Conservation (phyloP, 805 yeast genomes). For the Jamesozyma hellenica region DNA sequence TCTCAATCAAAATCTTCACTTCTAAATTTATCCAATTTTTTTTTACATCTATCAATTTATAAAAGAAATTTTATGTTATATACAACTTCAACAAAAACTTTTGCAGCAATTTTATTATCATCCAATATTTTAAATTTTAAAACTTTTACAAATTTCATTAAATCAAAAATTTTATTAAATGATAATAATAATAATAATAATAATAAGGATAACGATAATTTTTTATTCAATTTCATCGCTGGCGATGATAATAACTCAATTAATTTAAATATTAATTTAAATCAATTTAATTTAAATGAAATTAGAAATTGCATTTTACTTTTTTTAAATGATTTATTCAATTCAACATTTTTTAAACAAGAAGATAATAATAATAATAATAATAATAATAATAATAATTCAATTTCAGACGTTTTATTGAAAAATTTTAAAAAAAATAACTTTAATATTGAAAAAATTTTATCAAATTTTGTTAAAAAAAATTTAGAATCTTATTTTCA, state of each 20-base stretch:
- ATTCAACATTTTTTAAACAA: too few relatives aligned
- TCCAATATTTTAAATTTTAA: constrained; percentile 35
- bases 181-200: not conserved
- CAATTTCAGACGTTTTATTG: constrained; percentile 12
- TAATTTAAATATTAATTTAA: constrained; percentile 1
- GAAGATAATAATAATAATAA: constrained; percentile 3
- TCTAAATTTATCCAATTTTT: constrained; percentile 34
- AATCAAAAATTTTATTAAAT: not conserved
- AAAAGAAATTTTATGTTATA: constrained; percentile 39
- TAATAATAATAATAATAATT: constrained; percentile 2
- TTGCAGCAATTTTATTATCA: constrained; percentile 43
- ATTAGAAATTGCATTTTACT: constrained; percentile 17
- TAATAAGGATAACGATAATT: not conserved
- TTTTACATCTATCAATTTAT: constrained; percentile 45
- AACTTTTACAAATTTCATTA: constrained; percentile 5
- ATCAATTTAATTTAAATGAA: constrained; percentile 9
- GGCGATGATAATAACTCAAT: constrained; percentile 8
- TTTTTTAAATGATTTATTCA: constrained; percentile 14
- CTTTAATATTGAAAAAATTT: constrained; percentile 1
- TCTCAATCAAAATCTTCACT: too few relatives aligned
- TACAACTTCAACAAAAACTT: constrained; percentile 38
- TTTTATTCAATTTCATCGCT: constrained; percentile 8
- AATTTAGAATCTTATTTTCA: constrained; percentile 14
- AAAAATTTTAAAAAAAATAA: constrained; percentile 16
- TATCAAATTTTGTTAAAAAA: constrained; percentile 7